Evolutionary conservation across 176 grass and related monocot genomes (phyloP), one percentile per base, ranked within the genome.

Genomic region (Zoysia japonica): DNA sequence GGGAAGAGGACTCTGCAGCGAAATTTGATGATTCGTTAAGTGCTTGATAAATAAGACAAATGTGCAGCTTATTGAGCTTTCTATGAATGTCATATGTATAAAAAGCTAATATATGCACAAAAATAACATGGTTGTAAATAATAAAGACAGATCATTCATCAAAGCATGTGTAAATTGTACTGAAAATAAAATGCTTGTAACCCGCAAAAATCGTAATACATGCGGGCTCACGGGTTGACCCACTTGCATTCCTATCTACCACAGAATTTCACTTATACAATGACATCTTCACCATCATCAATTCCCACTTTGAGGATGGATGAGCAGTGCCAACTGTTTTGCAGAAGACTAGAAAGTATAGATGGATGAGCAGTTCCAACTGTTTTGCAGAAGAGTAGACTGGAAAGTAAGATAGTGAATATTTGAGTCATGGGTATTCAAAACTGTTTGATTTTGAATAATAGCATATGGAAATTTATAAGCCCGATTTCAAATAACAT

Each of bases 1-100:
- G 3, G 88, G 88, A 79, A 90, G 88, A 57, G 73, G 50, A 9
- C 80, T 60, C 88, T 90, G 61, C 28, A 75, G 67, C 42, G 65
- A 78, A 72, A 78, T 50, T 67, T 17, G 2, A 72, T 28, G 36
- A 28, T 37, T 19, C 44, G 15, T 35, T 67, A 43, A 75, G 56
- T 56, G 60, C 68, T 59, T 16, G 40, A 61, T 16, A 7, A 36
- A 15, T 14, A 52, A 9, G 3, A 54, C 16, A 38, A 60, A 73
- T 61, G 15, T 15, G 13, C 36, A 39, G 2, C 68, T 35, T 36
- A 57, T 66, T 35, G 72, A 16, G 40, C 5, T 28, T 13, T 40
- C 48, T 53, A 6, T 68, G 40, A 61, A 40, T 67, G 39, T 76
- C 44, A n/a, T 47, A 13, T 73, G 57, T 41, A 60, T 42, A 4